Conservation (phyloP, 2,329 filamentous ascomycete species). For the Cercospora sp. region DNA sequence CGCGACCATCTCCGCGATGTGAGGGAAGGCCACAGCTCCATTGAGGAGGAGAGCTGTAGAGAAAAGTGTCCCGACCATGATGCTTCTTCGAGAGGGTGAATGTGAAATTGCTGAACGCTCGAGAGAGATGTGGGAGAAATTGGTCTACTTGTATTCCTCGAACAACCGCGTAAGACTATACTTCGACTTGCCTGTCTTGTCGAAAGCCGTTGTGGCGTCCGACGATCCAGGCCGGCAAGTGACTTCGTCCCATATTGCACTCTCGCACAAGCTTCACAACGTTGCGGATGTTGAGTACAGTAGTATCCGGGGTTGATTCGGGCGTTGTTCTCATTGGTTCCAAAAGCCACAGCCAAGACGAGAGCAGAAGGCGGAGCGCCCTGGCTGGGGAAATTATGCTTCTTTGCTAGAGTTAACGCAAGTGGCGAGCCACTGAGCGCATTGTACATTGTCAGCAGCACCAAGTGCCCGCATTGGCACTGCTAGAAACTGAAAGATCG, state of each 20-base stretch:
- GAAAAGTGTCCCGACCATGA: conserved; percentile 10
- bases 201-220: background rate
- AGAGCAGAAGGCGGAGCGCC: background rate
- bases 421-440: conserved; percentile 12
- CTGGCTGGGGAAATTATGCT: conserved; percentile 11
- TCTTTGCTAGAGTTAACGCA: conserved; percentile 15
- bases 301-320: conserved; percentile 3
- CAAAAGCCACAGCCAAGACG: background rate
- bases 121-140: background rate
- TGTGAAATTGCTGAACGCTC: no score
- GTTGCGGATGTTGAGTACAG: background rate
- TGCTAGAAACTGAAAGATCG: background rate
- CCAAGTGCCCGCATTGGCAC: background rate
- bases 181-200: conserved; percentile 9
- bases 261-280: conserved; percentile 1
- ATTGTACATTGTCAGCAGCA: conserved; percentile 2
- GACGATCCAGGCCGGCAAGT: conserved; percentile 6
- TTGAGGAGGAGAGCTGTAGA: conserved; percentile 23
- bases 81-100: background rate
- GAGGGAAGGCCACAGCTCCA: conserved; percentile 27
- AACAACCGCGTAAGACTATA: background rate
- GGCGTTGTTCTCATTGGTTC: background rate
- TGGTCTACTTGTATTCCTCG: background rate
- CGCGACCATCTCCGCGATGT: conserved; percentile 29
- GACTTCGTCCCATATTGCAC: background rate